Percentiles rank a stretch among this genome's conserved stretches.
Evolutionary conservation across 108 stramenopile genomes (phyloP).

Genomic region (Schizochytrium sp.): DNA sequence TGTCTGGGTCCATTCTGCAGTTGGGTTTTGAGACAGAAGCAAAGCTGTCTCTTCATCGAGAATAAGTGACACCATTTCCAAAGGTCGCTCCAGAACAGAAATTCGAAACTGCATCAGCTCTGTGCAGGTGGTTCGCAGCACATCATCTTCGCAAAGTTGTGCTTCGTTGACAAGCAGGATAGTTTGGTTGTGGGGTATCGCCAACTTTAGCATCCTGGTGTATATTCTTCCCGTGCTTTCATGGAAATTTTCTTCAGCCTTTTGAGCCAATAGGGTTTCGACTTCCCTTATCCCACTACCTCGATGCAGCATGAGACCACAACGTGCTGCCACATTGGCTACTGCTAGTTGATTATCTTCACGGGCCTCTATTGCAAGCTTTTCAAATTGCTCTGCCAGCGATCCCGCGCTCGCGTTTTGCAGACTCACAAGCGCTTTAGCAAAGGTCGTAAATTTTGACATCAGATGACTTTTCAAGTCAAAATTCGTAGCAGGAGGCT

Average conservation of each 20-base stretch:
- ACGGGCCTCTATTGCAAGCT: too few species aligned
- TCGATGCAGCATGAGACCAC: too few species aligned
- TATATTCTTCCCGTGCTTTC: background rate
- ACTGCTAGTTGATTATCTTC: too few species aligned
- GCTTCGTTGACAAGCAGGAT: background rate
- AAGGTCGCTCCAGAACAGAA: background rate
- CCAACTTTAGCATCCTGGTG: background rate
- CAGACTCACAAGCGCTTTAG: too few species aligned
- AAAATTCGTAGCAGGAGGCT: too few species aligned
- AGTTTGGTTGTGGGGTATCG: background rate
- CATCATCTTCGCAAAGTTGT: background rate
- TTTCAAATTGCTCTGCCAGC: too few species aligned
- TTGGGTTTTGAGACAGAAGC: background rate
- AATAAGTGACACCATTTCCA: slow-evolving; percentile 12
- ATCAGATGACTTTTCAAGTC: too few species aligned
- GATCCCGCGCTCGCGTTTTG: too few species aligned
- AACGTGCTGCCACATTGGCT: too few species aligned
- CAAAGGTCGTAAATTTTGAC: too few species aligned
- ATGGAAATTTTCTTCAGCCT: background rate
- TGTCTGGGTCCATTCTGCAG: background rate
- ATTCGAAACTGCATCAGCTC: background rate
- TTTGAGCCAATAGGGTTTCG: background rate
- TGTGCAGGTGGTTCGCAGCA: background rate
- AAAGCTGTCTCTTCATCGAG: background rate
- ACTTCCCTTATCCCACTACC: too few species aligned